Evolutionary conservation across 1,284 basidiomycete species (phyloP).

Genomic region (Trametes polyzona): DNA sequence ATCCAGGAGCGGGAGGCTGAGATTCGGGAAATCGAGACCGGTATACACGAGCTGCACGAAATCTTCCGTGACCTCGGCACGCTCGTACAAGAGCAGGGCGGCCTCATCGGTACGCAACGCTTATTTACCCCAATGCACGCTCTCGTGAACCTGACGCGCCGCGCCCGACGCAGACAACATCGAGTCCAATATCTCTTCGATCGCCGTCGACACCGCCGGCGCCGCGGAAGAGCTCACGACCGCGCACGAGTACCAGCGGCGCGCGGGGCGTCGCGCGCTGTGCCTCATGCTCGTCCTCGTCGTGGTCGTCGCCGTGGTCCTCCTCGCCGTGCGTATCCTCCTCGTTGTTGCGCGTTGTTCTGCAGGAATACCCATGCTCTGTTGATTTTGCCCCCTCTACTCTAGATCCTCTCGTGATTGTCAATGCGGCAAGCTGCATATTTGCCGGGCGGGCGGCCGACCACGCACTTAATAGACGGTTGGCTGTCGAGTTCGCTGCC

Average conservation of each 20-base stretch:
- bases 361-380: conserved; percentile 31
- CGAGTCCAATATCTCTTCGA: conserved; percentile 90
- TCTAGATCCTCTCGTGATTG: conserved; percentile 35
- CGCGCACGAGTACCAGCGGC: conserved; percentile 94
- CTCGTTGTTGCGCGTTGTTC: conserved; percentile 32
- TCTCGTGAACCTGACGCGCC: not conserved
- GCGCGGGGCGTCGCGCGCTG: conserved; percentile 87
- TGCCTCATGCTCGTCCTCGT: conserved; percentile 90
- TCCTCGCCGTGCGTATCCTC: conserved; percentile 80
- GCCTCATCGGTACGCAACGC: conserved; percentile 80
- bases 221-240: conserved; percentile 89
- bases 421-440: too few species aligned
- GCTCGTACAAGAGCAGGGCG: conserved; percentile 93
- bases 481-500: too few species aligned
- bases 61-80: conserved; percentile 98
- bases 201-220: conserved; percentile 82
- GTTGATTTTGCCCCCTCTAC: conserved; percentile 26
- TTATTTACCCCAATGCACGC: not conserved
- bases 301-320: conserved; percentile 87
- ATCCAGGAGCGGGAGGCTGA: conserved; percentile 96
- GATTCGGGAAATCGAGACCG: conserved; percentile 96
- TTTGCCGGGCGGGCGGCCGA: too few species aligned
- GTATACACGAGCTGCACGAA: conserved; percentile 96
- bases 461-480: too few species aligned
- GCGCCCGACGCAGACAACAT: conserved; percentile 80